A percentile compares a stretch with the other conserved stretches of the same genome.
Conservation (phyloP, 2,329 filamentous ascomycete species). For the Fusarium sublunatum region DNA sequence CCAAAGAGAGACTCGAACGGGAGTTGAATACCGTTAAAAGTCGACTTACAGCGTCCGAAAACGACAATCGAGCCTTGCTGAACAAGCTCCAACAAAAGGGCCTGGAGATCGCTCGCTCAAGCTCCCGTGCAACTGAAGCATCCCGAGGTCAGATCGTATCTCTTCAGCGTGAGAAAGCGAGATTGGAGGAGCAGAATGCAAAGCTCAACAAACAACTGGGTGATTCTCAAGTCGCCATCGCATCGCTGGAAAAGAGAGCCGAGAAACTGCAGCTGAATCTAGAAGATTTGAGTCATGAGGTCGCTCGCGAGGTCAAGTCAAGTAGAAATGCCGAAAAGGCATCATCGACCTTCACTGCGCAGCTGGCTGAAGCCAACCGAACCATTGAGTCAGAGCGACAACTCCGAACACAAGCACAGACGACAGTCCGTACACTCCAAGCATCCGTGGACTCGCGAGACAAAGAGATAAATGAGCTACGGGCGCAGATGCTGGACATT, state of each 20-base stretch:
- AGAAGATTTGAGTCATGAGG: slow-evolving; percentile 92
- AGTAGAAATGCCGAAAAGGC: slow-evolving; percentile 91
- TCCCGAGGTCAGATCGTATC: slow-evolving; percentile 80
- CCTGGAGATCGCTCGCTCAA: slow-evolving; percentile 91
- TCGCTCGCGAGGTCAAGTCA: slow-evolving; percentile 88
- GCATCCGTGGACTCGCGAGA: slow-evolving; percentile 81
- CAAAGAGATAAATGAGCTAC: slow-evolving; percentile 82
- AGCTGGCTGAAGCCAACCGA: slow-evolving; percentile 89
- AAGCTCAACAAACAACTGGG: slow-evolving; percentile 86
- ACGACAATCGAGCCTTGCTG: slow-evolving; percentile 92
- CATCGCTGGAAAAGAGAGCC: slow-evolving; percentile 90
- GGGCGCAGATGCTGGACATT: slow-evolving; percentile 82
- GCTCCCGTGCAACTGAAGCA: slow-evolving; percentile 84
- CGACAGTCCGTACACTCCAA: slow-evolving; percentile 85
- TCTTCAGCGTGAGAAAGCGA: slow-evolving; percentile 84
- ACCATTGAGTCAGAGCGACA: slow-evolving; percentile 92
- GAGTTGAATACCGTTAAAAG: slow-evolving; percentile 93
- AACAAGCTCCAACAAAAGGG: slow-evolving; percentile 99
- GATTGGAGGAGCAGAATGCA: slow-evolving; percentile 83
- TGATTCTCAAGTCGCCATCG: slow-evolving; percentile 84
- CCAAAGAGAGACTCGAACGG: slow-evolving; percentile 91
- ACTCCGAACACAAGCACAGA: slow-evolving; percentile 83
- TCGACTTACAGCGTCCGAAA: slow-evolving; percentile 89
- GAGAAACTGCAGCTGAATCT: slow-evolving; percentile 90
- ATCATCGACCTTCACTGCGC: slow-evolving; percentile 80